A percentile compares a stretch with the other conserved stretches of the same genome.
phyloP scores from a whole-genome alignment of 2,329 filamentous ascomycete genomes.

The Cadophora luteo-olivacea region DNA sequence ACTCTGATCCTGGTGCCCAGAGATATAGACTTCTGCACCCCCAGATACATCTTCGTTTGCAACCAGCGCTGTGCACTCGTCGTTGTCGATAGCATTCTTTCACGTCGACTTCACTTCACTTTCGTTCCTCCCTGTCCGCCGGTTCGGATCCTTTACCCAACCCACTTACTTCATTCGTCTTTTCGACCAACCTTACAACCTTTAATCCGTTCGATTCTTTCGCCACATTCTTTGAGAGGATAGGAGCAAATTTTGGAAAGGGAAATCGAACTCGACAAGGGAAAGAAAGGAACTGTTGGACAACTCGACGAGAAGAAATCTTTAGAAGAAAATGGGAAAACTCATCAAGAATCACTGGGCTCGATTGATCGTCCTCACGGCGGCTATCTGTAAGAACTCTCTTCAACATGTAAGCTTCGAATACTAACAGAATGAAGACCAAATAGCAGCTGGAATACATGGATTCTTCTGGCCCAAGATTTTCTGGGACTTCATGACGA shows the following conservation, averaged over 20 bases:
- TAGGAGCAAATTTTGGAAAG: conserved; percentile 15
- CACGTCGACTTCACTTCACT: conserved; percentile 48
- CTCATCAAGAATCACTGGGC: conserved; percentile 99
- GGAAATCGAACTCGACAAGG: conserved; percentile 18
- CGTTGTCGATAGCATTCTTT: conserved; percentile 59
- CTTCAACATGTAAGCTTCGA: conserved; percentile 19
- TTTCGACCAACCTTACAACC: conserved; percentile 37
- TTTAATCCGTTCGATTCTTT: conserved; percentile 38
- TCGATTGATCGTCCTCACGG: conserved; percentile 88
- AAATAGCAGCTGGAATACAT: conserved; percentile 82
- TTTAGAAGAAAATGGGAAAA: conserved; percentile 71
- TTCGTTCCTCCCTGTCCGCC: conserved; percentile 49
- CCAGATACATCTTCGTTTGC: conserved; percentile 20
- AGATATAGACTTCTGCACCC: conserved; percentile 48
- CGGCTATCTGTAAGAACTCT: conserved; percentile 60
- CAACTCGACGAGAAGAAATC: conserved; percentile 29
- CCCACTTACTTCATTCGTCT: conserved; percentile 33
- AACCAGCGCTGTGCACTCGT: conserved; percentile 54
- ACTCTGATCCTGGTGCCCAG: conserved; percentile 36
- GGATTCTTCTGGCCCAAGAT: conserved; percentile 99
- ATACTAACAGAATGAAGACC: conserved; percentile 62
- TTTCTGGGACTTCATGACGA: conserved; percentile 96
- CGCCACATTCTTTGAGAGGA: conserved; percentile 27
- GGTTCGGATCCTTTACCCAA: conserved; percentile 58
- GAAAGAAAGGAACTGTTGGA: conserved; percentile 9